Evolutionary conservation across 2,329 filamentous ascomycete genomes (phyloP).

Genomic region (Teratosphaeriaceae sp.): DNA sequence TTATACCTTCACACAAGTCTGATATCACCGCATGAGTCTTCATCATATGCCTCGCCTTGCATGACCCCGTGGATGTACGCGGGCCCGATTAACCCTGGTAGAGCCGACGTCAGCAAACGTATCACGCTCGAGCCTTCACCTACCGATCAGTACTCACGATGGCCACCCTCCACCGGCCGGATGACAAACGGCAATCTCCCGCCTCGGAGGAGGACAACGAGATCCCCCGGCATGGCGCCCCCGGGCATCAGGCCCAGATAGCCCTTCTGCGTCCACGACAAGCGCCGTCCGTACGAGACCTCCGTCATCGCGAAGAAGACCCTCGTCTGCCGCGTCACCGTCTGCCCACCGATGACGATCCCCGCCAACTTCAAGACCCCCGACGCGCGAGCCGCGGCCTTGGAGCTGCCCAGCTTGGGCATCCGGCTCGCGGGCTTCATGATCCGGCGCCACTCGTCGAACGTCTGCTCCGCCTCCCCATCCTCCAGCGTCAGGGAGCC

Average conservation of each 20-base stretch:
- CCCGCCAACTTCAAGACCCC: background rate
- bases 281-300: background rate
- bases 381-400: background rate
- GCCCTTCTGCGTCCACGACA: background rate
- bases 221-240: background rate
- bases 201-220: background rate
- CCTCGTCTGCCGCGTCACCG: background rate
- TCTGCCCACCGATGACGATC: background rate
- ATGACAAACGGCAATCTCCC: background rate
- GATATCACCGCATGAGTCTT: background rate
- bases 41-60: background rate
- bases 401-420: background rate
- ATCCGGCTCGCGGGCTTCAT: background rate
- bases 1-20: background rate
- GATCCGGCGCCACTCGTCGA: background rate
- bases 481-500: background rate
- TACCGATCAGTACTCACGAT: no score
- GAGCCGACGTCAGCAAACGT: no score
- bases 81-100: conserved; percentile 1
- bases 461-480: background rate
- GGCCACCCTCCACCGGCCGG: background rate
- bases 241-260: background rate
- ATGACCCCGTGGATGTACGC: conserved; percentile 1
- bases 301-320: background rate
- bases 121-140: no score